These are phyloP conservation scores for Colletotrichum gloeosporioides DNA, from an alignment of 2,329 filamentous ascomycete genomes.

Conservation along the genomic window DNA sequence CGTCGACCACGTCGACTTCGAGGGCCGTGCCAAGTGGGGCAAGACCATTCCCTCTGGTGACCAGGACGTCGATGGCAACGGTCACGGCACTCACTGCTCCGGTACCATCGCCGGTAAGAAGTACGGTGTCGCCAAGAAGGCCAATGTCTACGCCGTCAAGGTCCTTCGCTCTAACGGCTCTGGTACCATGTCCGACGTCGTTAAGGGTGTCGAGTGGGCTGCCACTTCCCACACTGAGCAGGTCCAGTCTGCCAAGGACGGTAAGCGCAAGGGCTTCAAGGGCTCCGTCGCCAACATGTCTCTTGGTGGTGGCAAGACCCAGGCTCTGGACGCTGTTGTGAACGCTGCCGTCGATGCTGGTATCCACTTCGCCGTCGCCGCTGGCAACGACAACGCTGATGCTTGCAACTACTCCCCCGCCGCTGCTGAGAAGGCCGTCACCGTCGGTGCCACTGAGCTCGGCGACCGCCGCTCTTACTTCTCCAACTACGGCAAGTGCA, in stretches of 20 bases:
- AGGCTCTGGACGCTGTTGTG: conserved; percentile 87
- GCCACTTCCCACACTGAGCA: conserved; percentile 80
- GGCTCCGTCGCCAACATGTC: conserved; percentile 99
- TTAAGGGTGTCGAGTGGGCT: conserved; percentile 97
- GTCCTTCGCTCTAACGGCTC: conserved; percentile 97
- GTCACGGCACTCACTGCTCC: conserved; percentile 98
- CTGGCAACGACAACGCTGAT: conserved; percentile 98
- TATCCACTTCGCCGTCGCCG: conserved; percentile 97
- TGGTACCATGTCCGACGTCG: conserved; percentile 97
- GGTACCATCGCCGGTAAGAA: conserved; percentile 98
- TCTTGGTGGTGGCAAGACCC: conserved; percentile 95
- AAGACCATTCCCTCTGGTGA: conserved; percentile 92
- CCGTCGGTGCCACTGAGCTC: conserved; percentile 92
- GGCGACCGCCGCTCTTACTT: conserved; percentile 98
- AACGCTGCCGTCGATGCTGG: conserved; percentile 92
- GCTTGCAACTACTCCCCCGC: conserved; percentile 99
- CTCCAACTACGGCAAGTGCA: conserved; percentile 99
- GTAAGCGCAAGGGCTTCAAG: conserved; percentile 97
- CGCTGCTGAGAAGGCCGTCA: conserved; percentile 88
- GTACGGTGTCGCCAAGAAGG: conserved; percentile 99
- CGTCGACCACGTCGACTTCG: conserved; percentile 92
- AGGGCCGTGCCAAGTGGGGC: conserved; percentile 94
- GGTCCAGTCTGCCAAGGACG: conserved; percentile 79
- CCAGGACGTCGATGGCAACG: conserved; percentile 91
- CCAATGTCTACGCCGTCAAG: conserved; percentile 95